Evolutionary conservation across 805 yeast species (phyloP), one percentile per base, ranked within the genome.

Genomic region (Candida sithepensis): DNA sequence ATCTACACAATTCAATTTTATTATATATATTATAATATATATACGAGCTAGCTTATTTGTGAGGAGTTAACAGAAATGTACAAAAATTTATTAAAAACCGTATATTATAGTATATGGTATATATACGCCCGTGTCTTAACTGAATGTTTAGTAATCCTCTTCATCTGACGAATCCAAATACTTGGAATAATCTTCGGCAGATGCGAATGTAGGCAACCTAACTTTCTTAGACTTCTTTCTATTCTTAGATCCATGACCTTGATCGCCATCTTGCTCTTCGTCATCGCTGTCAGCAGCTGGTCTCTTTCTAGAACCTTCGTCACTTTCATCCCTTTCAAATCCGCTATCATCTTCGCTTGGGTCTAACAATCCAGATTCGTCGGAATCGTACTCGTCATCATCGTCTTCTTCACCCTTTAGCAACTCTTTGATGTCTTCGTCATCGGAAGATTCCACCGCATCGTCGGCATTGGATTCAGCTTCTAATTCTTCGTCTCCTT

Each of bases 121-220:
- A n/a, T n/a, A n/a, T n/a, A 14, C 8, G 34, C 34, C 34, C 7
- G 14, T 30, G 8, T 12, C 5, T 12, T 30, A 10, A 24, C 28
- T 30, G 5, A 8, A 8, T 3, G 9, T 36, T 6, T n/a, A 39
- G 19, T 48, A 41, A 38, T 56, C 55, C 23, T 63, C 66, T 28
- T 82, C 87, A 44, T 80, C 86, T 24, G 84, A 87, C 14, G 86
- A 82, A 24, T 74, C 74, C 64, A 87, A 68, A 56, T 82, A 84
- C 61, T 87, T 74, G 23, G 92, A 84, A 63, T 89, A 90, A 51
- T 87, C 96, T 38, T 87, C 96, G 9, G 83, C 96, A 41, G 90
- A 83, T 1, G 96, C 97, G 70, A 89, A 91, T 19, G 82, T 74
- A 20, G 97, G 97, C 50, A 91, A 71, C 41, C 76, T 80, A 60